A percentile compares a stretch with the other conserved stretches of the same genome.
phyloP scores from a whole-genome alignment of 2,329 filamentous ascomycete genomes.

The Grosmannia huntii region DNA sequence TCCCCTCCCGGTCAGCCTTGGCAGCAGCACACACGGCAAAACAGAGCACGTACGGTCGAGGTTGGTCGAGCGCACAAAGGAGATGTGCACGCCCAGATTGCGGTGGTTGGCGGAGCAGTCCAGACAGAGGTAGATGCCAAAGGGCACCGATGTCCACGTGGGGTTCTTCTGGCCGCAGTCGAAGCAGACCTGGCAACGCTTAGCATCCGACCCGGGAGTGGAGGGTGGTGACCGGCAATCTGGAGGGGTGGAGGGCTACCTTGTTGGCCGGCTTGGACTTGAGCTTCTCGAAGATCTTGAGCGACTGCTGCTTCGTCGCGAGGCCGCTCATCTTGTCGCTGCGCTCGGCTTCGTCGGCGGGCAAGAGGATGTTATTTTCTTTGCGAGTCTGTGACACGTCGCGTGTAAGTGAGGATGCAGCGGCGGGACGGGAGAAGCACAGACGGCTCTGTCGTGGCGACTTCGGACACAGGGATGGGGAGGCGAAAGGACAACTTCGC shows the following conservation, averaged over 20 bases:
- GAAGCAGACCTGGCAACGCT: slow-evolving; percentile 67
- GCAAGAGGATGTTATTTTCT: background rate
- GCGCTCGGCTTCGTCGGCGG: background rate
- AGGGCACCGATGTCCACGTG: slow-evolving; percentile 94
- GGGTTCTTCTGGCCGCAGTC: slow-evolving; percentile 97
- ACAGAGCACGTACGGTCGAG: slow-evolving; percentile 68
- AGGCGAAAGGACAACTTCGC: slow-evolving; percentile 12
- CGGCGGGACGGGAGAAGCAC: background rate
- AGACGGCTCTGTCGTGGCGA: background rate
- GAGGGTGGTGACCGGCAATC: background rate
- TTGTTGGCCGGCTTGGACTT: slow-evolving; percentile 93
- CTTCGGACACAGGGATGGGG: background rate
- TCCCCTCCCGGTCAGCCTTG: background rate
- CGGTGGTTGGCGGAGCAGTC: slow-evolving; percentile 96
- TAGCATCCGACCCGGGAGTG: background rate
- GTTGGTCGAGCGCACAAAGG: slow-evolving; percentile 95
- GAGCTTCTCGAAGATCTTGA: slow-evolving; percentile 95
- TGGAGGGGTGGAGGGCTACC: slow-evolving; percentile 38
- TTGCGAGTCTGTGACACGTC: background rate
- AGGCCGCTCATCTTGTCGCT: slow-evolving; percentile 46
- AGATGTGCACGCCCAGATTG: slow-evolving; percentile 96
- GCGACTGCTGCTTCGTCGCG: slow-evolving; percentile 87
- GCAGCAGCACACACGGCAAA: background rate
- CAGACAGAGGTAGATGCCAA: slow-evolving; percentile 91
- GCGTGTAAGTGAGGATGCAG: background rate